Evolutionary conservation across 306 rosid species (phyloP).

Genomic region (Glycine soja): DNA sequence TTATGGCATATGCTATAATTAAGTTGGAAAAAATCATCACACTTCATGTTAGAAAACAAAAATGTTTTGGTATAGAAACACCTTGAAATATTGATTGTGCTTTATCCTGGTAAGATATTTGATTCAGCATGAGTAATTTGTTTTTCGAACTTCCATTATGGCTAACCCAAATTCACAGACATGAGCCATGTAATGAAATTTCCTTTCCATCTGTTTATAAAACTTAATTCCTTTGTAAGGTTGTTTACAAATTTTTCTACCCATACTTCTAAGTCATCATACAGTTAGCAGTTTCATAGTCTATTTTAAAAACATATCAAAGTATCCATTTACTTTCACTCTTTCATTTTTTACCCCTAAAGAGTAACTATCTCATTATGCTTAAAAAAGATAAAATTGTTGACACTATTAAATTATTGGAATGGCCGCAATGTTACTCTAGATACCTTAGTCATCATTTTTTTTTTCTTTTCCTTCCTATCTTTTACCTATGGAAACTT

Average conservation of each 20-base stretch:
- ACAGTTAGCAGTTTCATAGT: background rate
- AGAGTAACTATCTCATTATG: background rate
- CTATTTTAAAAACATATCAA: constrained; percentile 17
- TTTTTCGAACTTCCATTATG: background rate
- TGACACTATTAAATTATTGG: background rate
- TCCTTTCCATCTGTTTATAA: constrained; percentile 16
- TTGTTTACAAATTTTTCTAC: constrained; percentile 17
- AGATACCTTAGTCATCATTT: background rate
- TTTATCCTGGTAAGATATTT: constrained; percentile 6
- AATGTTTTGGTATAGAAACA: background rate
- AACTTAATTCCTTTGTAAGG: background rate
- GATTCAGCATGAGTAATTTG: background rate
- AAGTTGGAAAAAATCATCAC: background rate
- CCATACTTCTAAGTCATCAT: constrained; percentile 16
- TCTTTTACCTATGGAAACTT: background rate
- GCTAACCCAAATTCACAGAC: background rate
- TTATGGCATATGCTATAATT: background rate
- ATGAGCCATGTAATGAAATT: background rate
- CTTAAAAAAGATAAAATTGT: background rate
- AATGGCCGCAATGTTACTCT: background rate
- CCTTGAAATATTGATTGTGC: constrained; percentile 13
- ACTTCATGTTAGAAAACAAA: too few relatives aligned
- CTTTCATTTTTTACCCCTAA: background rate
- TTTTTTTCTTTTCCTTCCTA: background rate
- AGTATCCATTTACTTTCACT: background rate